phyloP scores from a whole-genome alignment of 352 stramenopile genomes.

The Globisporangium takayamanum region DNA sequence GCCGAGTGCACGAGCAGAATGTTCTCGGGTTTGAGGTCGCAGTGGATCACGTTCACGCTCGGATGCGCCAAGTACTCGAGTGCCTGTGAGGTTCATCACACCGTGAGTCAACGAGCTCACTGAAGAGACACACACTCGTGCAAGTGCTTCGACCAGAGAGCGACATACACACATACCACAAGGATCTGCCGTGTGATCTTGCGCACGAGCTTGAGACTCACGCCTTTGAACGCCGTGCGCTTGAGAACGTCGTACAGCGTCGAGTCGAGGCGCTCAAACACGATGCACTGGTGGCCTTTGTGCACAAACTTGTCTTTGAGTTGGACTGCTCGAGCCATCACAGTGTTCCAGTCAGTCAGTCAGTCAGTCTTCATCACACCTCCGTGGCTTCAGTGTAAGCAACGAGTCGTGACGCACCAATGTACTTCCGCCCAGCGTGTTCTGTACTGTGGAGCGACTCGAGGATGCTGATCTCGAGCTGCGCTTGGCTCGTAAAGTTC shows the following conservation, averaged over 20 bases:
- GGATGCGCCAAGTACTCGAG: constrained; percentile 86
- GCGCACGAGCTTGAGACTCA: constrained; percentile 92
- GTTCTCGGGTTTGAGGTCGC: constrained; percentile 99
- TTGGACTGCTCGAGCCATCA: constrained; percentile 52
- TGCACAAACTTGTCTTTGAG: constrained; percentile 95
- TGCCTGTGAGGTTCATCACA: constrained; percentile 17
- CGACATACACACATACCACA: constrained; percentile 29
- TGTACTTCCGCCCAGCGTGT: constrained; percentile 83
- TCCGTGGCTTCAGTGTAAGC: background rate
- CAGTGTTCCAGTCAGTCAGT: constrained; percentile 1
- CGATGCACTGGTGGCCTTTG: constrained; percentile 96
- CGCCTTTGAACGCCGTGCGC: constrained; percentile 89
- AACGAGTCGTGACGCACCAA: constrained; percentile 50
- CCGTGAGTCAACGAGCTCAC: background rate
- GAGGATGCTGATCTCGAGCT: constrained; percentile 96
- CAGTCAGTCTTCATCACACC: constrained; percentile 3
- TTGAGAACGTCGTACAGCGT: constrained; percentile 97
- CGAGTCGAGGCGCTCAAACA: constrained; percentile 94
- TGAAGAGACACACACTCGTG: background rate
- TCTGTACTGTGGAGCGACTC: constrained; percentile 86
- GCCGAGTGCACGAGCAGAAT: constrained; percentile 93
- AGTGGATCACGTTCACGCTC: constrained; percentile 97
- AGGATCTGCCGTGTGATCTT: constrained; percentile 97
- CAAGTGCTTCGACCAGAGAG: background rate
- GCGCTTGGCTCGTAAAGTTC: constrained; percentile 94